phyloP scores from a whole-genome alignment of 805 yeast species.

The Kodamaea neixiangensis region DNA sequence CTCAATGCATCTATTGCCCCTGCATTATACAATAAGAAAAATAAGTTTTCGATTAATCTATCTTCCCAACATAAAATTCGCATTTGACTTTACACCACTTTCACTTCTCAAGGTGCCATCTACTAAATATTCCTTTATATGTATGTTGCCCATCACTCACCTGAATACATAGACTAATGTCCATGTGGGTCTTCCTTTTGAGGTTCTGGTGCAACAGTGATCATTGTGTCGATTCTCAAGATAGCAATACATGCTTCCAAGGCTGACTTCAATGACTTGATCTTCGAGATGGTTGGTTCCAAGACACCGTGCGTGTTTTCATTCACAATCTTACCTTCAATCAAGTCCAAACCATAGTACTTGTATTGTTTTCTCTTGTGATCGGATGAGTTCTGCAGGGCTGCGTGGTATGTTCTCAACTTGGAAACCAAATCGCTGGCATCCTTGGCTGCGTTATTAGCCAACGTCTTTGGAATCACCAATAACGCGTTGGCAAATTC shows the following conservation, averaged over 20 bases:
- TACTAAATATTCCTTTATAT: background rate
- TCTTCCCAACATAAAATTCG: background rate
- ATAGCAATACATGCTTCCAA: constrained; percentile 98
- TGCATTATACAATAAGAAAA: background rate
- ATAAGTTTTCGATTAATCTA: background rate
- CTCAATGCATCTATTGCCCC: background rate
- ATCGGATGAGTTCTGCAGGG: constrained; percentile 90
- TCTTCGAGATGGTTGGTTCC: constrained; percentile 93
- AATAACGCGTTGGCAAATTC: constrained; percentile 92
- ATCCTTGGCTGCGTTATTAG: constrained; percentile 97
- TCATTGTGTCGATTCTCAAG: constrained; percentile 96
- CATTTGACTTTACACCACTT: background rate
- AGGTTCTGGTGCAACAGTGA: constrained; percentile 94
- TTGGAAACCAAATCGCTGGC: constrained; percentile 93
- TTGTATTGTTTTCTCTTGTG: constrained; percentile 80
- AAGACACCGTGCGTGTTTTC: constrained; percentile 83
- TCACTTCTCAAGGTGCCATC: background rate
- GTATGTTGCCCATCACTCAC: background rate
- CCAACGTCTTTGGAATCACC: constrained; percentile 93
- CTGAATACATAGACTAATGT: constrained; percentile 45
- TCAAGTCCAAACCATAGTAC: constrained; percentile 89
- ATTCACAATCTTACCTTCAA: constrained; percentile 89
- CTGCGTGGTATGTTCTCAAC: constrained; percentile 94
- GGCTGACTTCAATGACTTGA: constrained; percentile 91
- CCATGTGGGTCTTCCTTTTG: constrained; percentile 90